Evolutionary conservation across 306 rosid genomes (phyloP), one percentile per base, ranked within the genome.

Genomic region (Hippophae rhamnoides): DNA sequence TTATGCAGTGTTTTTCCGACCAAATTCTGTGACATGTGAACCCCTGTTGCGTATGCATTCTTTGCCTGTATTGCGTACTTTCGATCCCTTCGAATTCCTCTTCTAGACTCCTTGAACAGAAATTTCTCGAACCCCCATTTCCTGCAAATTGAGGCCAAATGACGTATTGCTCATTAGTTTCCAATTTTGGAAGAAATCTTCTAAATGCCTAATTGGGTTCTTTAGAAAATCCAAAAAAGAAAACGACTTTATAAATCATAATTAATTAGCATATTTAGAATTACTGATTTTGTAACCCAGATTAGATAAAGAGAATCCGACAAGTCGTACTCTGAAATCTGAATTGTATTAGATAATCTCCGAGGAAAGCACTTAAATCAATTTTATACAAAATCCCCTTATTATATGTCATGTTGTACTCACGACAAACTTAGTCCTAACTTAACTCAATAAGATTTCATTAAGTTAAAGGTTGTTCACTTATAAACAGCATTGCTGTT

Each of bases 1-100:
- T 76, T 54, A 64, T 76, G 76, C 52, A 59, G 47, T 8, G 76
- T 76, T 38, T 71, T 76, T 6, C 81, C 76, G 4, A 72, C 56
- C 52, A 76, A 73, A 53, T 76, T 76, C 57, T 76, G 76, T 5
- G 80, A 76, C 80, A 76, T 76, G 76, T 76, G 80, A 38, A 76
- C 80, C 9, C 80, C 81, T 2, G 76, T 76, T 5, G 76, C 72
- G 43, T 66, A 76, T 5, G 76, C 81, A 25, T 76, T 72, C 64
- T 54, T 76, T 8, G 76, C 69, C 58, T 76, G 76, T 42, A 76
- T 71, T 2, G 81, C 81, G 48, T 76, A 76, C 40, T 71, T 76
- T 25, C 74, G 54, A 41, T 76, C 76, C 55, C 81, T 58, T 43
- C 76, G 56, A 50, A 71, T 69, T 23, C 81, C 81, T 0, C 70